These are phyloP conservation scores for Cystoderma amianthinum DNA, from an alignment of 768 basidiomycete genomes.

Conservation along the genomic window DNA sequence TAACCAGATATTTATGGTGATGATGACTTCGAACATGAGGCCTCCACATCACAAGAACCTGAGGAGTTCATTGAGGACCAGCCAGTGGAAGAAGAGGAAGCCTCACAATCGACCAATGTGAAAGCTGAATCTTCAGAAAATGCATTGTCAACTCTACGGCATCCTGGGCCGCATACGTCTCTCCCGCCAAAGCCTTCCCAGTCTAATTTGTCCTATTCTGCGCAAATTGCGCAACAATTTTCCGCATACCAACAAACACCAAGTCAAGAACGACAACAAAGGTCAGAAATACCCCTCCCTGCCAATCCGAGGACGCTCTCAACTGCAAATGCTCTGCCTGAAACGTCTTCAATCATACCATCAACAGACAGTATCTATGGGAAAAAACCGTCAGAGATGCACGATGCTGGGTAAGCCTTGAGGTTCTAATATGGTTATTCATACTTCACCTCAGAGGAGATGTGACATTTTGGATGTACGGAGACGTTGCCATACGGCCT, in stretches of 20 bases:
- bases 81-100: background rate
- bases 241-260: slow-evolving; percentile 59
- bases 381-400: slow-evolving; percentile 67
- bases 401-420: slow-evolving; percentile 79
- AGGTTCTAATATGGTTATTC: background rate
- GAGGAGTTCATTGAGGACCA: background rate
- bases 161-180: background rate
- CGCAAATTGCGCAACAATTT: slow-evolving; percentile 61
- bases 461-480: background rate
- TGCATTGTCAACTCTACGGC: too few relatives aligned
- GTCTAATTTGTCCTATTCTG: slow-evolving; percentile 48
- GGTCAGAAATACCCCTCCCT: slow-evolving; percentile 17
- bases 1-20: slow-evolving; percentile 1
- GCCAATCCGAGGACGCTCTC: slow-evolving; percentile 14
- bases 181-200: background rate
- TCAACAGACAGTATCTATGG: slow-evolving; percentile 37
- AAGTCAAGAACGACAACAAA: slow-evolving; percentile 54
- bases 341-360: slow-evolving; percentile 2
- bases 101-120: background rate
- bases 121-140: background rate
- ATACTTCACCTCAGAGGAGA: slow-evolving; percentile 4
- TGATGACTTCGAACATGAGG: background rate
- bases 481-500: background rate
- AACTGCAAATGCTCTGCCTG: background rate
- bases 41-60: background rate